Conservation (phyloP, 257 asterid genomes). For the Ilex aquifolium region DNA sequence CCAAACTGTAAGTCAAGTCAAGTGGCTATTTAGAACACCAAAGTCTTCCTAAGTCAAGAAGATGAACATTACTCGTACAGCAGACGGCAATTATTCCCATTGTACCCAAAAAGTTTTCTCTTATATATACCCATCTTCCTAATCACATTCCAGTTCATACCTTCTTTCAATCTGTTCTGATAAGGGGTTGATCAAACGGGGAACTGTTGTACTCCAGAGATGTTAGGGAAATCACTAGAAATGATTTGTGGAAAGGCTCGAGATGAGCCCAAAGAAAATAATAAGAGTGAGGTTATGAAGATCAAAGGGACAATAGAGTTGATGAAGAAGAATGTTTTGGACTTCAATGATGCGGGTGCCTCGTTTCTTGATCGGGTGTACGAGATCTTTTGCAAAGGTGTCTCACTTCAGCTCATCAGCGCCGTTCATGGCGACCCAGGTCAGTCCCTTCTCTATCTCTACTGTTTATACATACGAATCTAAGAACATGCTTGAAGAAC, state of each 20-base stretch:
- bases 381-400: slow-evolving; percentile 55
- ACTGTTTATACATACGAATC: no score
- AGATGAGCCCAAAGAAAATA: slow-evolving; percentile 17
- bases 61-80: no score
- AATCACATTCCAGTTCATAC: background rate
- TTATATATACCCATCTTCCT: slow-evolving; percentile 1
- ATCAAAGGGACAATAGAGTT: slow-evolving; percentile 53
- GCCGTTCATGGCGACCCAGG: slow-evolving; percentile 38
- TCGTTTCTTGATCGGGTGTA: slow-evolving; percentile 49
- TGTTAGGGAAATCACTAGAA: slow-evolving; percentile 35
- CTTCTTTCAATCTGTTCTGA: no score
- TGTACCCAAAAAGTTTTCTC: no score
- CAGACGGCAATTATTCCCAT: no score
- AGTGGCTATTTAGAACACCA: no score
- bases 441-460: slow-evolving; percentile 4
- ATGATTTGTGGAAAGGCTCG: slow-evolving; percentile 35
- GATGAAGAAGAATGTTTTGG: slow-evolving; percentile 64
- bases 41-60: no score
- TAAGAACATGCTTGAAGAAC: no score
- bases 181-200: background rate
- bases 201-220: slow-evolving; percentile 14
- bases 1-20: no score
- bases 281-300: slow-evolving; percentile 13
- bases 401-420: slow-evolving; percentile 65
- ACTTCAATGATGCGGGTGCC: slow-evolving; percentile 39